phyloP scores from a whole-genome alignment of 2,329 filamentous ascomycete genomes.

The Dendrostoma leiphaemia region DNA sequence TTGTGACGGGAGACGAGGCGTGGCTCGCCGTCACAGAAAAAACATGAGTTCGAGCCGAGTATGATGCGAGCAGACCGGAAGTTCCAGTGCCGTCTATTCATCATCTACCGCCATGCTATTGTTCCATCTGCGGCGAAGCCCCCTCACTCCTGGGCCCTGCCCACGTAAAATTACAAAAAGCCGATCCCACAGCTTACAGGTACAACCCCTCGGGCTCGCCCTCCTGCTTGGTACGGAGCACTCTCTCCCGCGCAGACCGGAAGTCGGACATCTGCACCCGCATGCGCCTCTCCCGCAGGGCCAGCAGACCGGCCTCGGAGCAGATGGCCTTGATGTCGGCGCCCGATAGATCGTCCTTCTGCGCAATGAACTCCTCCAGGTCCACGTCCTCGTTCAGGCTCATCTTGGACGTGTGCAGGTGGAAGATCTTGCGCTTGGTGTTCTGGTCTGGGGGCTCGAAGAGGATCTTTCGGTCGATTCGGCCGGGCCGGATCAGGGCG shows the following conservation, averaged over 20 bases:
- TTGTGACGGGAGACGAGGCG: too few species aligned
- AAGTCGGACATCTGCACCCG: slow-evolving; percentile 99
- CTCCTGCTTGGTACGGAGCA: slow-evolving; percentile 97
- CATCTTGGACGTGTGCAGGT: slow-evolving; percentile 98
- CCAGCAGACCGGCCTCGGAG: slow-evolving; percentile 93
- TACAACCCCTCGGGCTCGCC: slow-evolving; percentile 98
- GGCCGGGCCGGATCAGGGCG: slow-evolving; percentile 90
- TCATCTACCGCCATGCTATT: slow-evolving; percentile 10
- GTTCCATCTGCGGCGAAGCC: neutral
- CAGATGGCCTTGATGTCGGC: slow-evolving; percentile 99
- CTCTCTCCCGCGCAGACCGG: slow-evolving; percentile 84
- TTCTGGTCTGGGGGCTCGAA: slow-evolving; percentile 74
- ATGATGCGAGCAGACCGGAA: neutral
- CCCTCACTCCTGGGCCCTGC: slow-evolving; percentile 9
- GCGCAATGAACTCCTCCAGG: slow-evolving; percentile 94
- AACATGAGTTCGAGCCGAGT: too few species aligned
- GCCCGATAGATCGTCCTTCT: slow-evolving; percentile 96
- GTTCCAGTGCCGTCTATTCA: slow-evolving; percentile 8
- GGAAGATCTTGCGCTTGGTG: slow-evolving; percentile 97
- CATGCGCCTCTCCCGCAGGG: slow-evolving; percentile 92
- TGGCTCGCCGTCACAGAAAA: too few species aligned
- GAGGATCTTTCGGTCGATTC: slow-evolving; percentile 96
- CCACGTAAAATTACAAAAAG: slow-evolving; percentile 1
- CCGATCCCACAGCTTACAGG: slow-evolving; percentile 68
- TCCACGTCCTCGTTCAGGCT: slow-evolving; percentile 95